These are phyloP conservation scores for Hamamelis virginiana DNA, from an alignment of 164 flowering plant genomes.

Conservation along the genomic window DNA sequence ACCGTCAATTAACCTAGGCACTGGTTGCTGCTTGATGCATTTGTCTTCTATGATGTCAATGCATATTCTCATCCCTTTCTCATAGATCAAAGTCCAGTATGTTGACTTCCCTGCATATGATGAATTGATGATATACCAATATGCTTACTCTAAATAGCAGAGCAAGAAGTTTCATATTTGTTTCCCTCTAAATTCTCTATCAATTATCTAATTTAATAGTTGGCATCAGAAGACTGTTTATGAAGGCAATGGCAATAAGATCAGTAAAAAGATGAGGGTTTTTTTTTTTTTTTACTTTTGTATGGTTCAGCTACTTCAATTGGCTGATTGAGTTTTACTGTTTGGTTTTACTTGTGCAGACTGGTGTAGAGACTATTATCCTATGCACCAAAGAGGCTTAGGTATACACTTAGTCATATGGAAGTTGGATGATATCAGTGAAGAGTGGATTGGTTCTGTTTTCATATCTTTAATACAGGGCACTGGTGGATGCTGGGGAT, in stretches of 20 bases:
- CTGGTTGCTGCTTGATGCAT: too few species aligned
- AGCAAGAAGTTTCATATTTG: too few species aligned
- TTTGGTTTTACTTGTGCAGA: conserved; percentile 49
- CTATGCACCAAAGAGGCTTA: conserved; percentile 53
- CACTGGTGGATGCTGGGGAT: conserved; percentile 69
- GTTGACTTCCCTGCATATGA: too few species aligned
- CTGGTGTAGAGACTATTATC: conserved; percentile 31
- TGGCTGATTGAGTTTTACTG: conserved; percentile 55
- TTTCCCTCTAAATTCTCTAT: too few species aligned
- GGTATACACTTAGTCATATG: conserved; percentile 46
- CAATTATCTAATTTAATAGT: too few species aligned
- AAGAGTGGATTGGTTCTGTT: conserved; percentile 45
- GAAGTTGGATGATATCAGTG: conserved; percentile 43
- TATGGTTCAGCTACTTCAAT: conserved; percentile 48
- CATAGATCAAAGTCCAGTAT: too few species aligned
- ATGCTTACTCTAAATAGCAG: too few species aligned
- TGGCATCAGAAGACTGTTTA: conserved; percentile 48
- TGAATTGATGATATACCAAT: too few species aligned
- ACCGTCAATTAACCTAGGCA: too few species aligned
- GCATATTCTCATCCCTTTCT: too few species aligned
- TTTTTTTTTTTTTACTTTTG: conserved; percentile 60
- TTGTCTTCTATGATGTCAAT: too few species aligned
- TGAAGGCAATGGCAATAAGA: conserved; percentile 54
- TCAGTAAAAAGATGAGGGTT: conserved; percentile 49
- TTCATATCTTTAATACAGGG: conserved; percentile 60